Base-by-base conservation (phyloP, 495 filamentous ascomycete genomes). In the Aspergillus haitiensis region DNA sequence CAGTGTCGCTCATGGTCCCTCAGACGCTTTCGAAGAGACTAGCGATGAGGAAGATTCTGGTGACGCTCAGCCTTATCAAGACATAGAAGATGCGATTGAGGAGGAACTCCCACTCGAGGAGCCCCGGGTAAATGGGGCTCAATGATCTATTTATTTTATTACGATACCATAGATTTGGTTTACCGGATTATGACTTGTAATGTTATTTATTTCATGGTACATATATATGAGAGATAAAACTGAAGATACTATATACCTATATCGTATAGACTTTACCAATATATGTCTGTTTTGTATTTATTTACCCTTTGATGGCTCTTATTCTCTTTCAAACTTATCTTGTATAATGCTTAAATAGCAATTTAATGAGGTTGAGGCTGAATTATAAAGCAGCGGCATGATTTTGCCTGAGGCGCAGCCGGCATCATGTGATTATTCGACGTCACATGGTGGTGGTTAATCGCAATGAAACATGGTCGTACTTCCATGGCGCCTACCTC, bases 11-110 rank as follows among this genome's bases (percentile, higher is more conserved):
- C 67, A 57, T 45, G 65, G 60, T 15, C 27, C 59, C 21, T 13
- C 37, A 12, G 68, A 61, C 11, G 63, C 40, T 6, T 53, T 55
- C 3, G 74, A 73, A 12, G 72, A 76, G 35, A 59, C 68, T 7
- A 78, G 67, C 7, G 76, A 79, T 21, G 76, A 79, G 7, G 75
- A 78, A 21, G 66, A 69, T 7, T 49, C 64, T 0, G 60, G 34
- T 4, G 63, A 60, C 27, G 48, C 54, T 7, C 48, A 53, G n/a
- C 40, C 55, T 1, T 68, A 59, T 16, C 58, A n/a, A 31, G 66
- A 64, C 49, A 32, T 10, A 11, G 56, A 60, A 11, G 44, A 63
- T 55, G 40, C 59, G 7, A 62, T 68, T 35, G 60, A 55, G 35
- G 65, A 68, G 36, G 65, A 68, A 51, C 27, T 50, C 33, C 58